Percentiles rank a stretch among this genome's conserved stretches.
Evolutionary conservation across 169 alveolate species (phyloP).

Genomic region (Eimeria brunetti): DNA sequence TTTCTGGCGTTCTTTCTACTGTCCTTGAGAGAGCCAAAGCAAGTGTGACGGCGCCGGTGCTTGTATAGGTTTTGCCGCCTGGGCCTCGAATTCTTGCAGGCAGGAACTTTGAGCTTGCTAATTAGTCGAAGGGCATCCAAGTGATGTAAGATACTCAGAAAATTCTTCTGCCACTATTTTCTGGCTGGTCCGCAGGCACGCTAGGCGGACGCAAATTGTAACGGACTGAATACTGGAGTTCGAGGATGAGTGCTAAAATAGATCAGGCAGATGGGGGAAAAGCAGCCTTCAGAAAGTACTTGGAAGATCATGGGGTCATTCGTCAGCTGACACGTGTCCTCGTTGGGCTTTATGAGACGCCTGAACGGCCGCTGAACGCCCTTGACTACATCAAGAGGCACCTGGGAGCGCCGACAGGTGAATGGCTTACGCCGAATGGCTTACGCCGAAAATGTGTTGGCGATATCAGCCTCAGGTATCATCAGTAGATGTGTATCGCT

Average conservation of each 20-base stretch:
- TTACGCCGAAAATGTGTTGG: background rate
- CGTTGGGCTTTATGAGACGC: conserved; percentile 93
- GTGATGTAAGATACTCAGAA: background rate
- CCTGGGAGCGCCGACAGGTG: conserved; percentile 89
- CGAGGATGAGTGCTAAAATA: conserved; percentile 28
- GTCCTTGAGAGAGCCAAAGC: background rate
- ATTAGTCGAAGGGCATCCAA: background rate
- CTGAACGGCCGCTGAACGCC: conserved; percentile 87
- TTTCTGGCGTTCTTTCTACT: background rate
- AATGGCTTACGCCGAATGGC: background rate
- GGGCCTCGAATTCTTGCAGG: too few species aligned
- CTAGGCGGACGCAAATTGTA: background rate
- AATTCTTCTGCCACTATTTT: background rate
- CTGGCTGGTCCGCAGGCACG: background rate
- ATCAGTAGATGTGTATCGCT: background rate
- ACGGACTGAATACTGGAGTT: background rate
- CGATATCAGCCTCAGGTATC: background rate
- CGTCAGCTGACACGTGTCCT: conserved; percentile 92
- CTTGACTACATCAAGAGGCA: conserved; percentile 91
- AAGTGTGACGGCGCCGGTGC: background rate
- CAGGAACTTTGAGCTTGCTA: background rate
- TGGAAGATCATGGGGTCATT: conserved; percentile 92
- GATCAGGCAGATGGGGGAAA: conserved; percentile 87
- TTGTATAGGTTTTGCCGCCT: background rate
- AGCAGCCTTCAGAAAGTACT: conserved; percentile 92